Conservation (phyloP, 2,329 filamentous ascomycete genomes). For the Alternaria panax region DNA sequence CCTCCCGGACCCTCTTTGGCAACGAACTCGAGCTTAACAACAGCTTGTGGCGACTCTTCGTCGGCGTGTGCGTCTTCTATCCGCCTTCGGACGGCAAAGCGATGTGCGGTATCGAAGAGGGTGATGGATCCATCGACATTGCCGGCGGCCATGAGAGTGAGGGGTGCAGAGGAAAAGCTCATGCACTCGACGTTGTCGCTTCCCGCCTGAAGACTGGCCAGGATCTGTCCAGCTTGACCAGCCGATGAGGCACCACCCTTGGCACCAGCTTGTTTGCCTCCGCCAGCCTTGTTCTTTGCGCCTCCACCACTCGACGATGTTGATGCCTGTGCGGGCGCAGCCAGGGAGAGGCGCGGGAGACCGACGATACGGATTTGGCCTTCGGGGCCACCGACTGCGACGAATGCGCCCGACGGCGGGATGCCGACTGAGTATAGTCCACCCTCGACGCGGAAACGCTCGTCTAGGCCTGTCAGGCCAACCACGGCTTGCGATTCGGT, state of each 20-base stretch:
- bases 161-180: constrained; percentile 67
- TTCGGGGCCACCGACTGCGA: constrained; percentile 86
- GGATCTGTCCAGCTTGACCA: constrained; percentile 72
- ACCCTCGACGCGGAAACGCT: constrained; percentile 90
- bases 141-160: constrained; percentile 68
- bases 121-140: constrained; percentile 75
- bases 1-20: constrained; percentile 51
- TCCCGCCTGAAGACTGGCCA: constrained; percentile 84
- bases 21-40: constrained; percentile 93
- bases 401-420: constrained; percentile 78
- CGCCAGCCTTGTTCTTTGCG: constrained; percentile 58
- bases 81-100: constrained; percentile 84
- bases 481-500: constrained; percentile 72
- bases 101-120: constrained; percentile 84
- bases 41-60: constrained; percentile 77
- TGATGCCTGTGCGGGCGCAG: constrained; percentile 41
- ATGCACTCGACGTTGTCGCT: constrained; percentile 80
- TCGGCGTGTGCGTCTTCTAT: constrained; percentile 81
- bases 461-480: constrained; percentile 78
- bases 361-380: constrained; percentile 86
- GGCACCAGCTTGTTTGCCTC: constrained; percentile 54
- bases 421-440: constrained; percentile 89
- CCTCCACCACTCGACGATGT: constrained; percentile 54
- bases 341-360: constrained; percentile 68
- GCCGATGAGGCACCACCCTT: constrained; percentile 45